Evolutionary conservation across 108 stramenopile species (phyloP).

Genomic region (Skeletonema tropicum): DNA sequence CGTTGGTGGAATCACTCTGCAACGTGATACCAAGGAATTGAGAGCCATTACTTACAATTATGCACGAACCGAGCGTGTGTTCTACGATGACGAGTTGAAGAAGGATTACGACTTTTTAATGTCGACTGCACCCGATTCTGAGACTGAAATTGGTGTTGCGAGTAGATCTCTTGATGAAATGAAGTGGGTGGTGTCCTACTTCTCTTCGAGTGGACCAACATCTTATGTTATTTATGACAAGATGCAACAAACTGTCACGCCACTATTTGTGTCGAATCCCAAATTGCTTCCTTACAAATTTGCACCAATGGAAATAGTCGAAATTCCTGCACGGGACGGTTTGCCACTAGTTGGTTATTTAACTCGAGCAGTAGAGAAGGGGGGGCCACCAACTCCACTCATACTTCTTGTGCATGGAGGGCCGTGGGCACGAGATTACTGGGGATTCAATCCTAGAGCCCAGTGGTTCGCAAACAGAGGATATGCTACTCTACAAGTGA

Average conservation of each 20-base stretch:
- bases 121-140: slow-evolving; percentile 40
- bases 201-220: slow-evolving; percentile 56
- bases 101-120: slow-evolving; percentile 55
- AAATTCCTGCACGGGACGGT: slow-evolving; percentile 58
- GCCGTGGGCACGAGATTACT: slow-evolving; percentile 65
- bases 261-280: slow-evolving; percentile 60
- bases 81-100: slow-evolving; percentile 64
- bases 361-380: slow-evolving; percentile 44
- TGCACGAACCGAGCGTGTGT: slow-evolving; percentile 60
- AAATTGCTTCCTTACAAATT: slow-evolving; percentile 55
- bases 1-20: slow-evolving; percentile 57
- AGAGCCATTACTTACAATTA: slow-evolving; percentile 61
- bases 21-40: slow-evolving; percentile 68
- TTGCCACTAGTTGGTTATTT: slow-evolving; percentile 60
- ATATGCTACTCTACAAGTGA: slow-evolving; percentile 63
- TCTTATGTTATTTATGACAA: slow-evolving; percentile 60
- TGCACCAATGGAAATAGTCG: slow-evolving; percentile 63
- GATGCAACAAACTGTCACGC: slow-evolving; percentile 32
- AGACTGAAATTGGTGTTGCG: slow-evolving; percentile 48
- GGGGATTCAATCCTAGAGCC: slow-evolving; percentile 53
- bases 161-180: slow-evolving; percentile 58
- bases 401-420: slow-evolving; percentile 69
- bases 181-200: slow-evolving; percentile 58
- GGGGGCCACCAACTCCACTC: slow-evolving; percentile 42
- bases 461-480: slow-evolving; percentile 74